Conservation (phyloP, 2,329 filamentous ascomycete species). For the Fusarium musae region DNA sequence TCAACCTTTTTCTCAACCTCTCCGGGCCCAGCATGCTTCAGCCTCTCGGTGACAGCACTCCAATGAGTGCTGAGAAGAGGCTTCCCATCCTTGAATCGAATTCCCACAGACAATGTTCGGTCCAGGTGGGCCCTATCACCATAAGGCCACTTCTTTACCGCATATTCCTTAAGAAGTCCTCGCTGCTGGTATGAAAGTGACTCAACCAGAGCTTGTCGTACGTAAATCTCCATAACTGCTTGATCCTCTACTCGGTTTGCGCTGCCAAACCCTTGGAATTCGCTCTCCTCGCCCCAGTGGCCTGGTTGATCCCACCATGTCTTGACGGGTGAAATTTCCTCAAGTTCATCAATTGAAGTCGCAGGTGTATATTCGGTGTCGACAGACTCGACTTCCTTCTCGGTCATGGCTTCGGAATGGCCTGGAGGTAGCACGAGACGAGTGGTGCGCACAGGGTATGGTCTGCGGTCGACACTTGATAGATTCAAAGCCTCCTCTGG, state of each 20-base stretch:
- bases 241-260: conserved; percentile 55
- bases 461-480: conserved; percentile 37
- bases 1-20: conserved; percentile 40
- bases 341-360: conserved; percentile 55
- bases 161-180: conserved; percentile 47
- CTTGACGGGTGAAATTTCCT: conserved; percentile 58
- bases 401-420: conserved; percentile 49
- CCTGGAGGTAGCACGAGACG: conserved; percentile 49
- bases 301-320: conserved; percentile 65
- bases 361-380: conserved; percentile 61
- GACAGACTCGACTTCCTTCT: conserved; percentile 46
- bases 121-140: conserved; percentile 49
- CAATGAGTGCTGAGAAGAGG: conserved; percentile 54
- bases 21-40: conserved; percentile 46
- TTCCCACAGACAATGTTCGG: conserved; percentile 49
- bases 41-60: conserved; percentile 46
- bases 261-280: conserved; percentile 58
- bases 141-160: conserved; percentile 49
- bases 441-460: conserved; percentile 43
- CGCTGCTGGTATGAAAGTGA: conserved; percentile 56
- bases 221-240: conserved; percentile 58
- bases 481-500: conserved; percentile 47
- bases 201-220: conserved; percentile 65
- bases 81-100: conserved; percentile 55
- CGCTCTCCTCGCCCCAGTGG: conserved; percentile 61